Evolutionary conservation across 2,329 filamentous ascomycete species (phyloP), one percentile per base, ranked within the genome.

Genomic region (Colletotrichum zoysiae): DNA sequence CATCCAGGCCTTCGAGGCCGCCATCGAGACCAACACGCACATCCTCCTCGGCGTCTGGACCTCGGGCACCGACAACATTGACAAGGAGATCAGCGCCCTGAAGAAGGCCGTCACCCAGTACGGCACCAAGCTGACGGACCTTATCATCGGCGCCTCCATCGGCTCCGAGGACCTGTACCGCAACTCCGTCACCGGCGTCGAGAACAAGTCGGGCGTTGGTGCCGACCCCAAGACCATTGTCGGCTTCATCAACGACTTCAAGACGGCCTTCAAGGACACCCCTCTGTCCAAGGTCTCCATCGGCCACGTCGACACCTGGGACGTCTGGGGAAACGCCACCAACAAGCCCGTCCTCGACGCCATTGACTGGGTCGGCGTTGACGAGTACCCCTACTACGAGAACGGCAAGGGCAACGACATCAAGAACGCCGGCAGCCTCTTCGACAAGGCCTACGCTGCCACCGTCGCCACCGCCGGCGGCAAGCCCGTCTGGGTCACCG

Each of bases 1-100:
- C 64, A 85, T 97, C 78, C 85, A 94, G 84, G 95, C 95, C 53
- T 89, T 95, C 83, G 93, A 94, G 83, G 91, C 91, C 46, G 90
- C 91, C 76, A 84, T 91, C 57, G 82, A 85, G 71, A 90, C 89
- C 73, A 84, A 89, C 55, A 90, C 88, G 23, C 82, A 86, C 74
- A 82, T 93, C 56, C 87, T 92, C 46, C 89, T 91, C 63, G 90
- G 91, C 74, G 83, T 92, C 77, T 93, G 91, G 91, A 81, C 86
- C 60, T 87, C 86, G 23, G 87, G 87, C 75, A 83, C 83, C 56
- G 80, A 81, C 66, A 88, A 85, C 79, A 92, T 87, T 79, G 81
- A 85, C 74, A 84, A 85, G 63, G 90, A 92, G 84, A 87, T 92
- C 77, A 84, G 77, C 74, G 90, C 90, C 23, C 83, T 92, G 51